Evolutionary conservation across 1,139 yeast species (phyloP), one percentile per base, ranked within the genome.

Genomic region (Yamadazyma jaroonii): DNA sequence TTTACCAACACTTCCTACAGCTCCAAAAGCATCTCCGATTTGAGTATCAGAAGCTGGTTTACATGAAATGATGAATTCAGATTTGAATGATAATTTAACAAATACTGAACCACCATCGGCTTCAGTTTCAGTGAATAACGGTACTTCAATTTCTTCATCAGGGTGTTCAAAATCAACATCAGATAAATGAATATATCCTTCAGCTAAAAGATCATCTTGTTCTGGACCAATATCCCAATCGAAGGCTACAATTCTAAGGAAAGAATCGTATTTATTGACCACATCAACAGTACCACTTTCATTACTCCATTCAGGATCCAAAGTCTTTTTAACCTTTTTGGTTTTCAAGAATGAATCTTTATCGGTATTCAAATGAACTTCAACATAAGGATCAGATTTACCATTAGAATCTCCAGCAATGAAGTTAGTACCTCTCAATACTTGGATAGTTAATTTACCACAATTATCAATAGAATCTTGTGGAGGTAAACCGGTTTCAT

Each of bases 191-290:
- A 89, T 57, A 21, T 54, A 52, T n/a, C 82, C 88, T 25, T 64
- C 64, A 40, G 97, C 96, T 41, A 92, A 70, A 43, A 74, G 69
- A 59, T 92, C 97, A 59, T 92, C 94, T 45, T 76, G 79, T 45
- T 81, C 87, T 22, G 85, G 80, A 45, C 96, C 96, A 48, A 90
- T 78, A 62, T 92, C 98, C 96, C 97, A 90, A 57, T 92, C 98
- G 52, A 59, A 73, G 24, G 86, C 79, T 39, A 72, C 76, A 35
- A 86, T 69, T 42, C 66, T 65, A 41, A 90, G 61, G 4, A 62
- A 59, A 9, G 88, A 77, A 54, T 79, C 81, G 40, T 74, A 77
- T 53, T 86, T 77, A 57, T 84, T 76, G 28, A 65, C 56, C 17
- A 84, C 77, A 20, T 71, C 68, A 24, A 80, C 66, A 14, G 74